Base-by-base conservation (phyloP, 2,329 filamentous ascomycete species). In the Neurospora sp. region DNA sequence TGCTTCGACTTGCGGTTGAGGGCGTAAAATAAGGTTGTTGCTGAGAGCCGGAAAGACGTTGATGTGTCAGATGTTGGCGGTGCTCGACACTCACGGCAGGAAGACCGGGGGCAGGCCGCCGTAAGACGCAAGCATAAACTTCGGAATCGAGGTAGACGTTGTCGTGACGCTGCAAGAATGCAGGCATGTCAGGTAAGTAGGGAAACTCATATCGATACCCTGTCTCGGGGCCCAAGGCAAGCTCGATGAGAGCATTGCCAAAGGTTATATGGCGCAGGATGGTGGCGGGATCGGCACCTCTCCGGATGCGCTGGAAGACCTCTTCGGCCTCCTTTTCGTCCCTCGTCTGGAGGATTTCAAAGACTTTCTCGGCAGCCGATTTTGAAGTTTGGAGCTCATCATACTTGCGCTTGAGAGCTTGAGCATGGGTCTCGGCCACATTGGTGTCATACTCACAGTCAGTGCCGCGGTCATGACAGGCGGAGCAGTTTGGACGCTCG, bases 141-240 rank as follows among this genome's bases (percentile, higher is more conserved):
- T 77, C 75, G 13, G 78, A 79, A 40, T 76, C 72, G 4, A 78
- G 70, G 68, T 79, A 79, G 11, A 74, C 73, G 62, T 78, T 79
- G 68, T 76, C 73, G 5, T 70, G 66, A 0, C 72, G 69, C 42
- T 73, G 67, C 13, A 80, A 72, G 23, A 72, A 76, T 3, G 71
- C 52, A 2, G 79, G 79, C 76, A 79, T 79, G 6, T 77, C 73
- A 7, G 72, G 28, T 15, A 75, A 67, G 66, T 81, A 81, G 0
- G 80, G 81, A 42, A 83, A 81, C 66, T 79, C 78, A 58, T 81
- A 83, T 52, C 80, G 80, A 23, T 78, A 77, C 1, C 79, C 74
- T 1, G 79, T 76, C 71, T 83, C 80, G 4, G 81, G 80, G 0
- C 74, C 70, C 2, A 82, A 72, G 0, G 78, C 74, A 68, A 82